These are phyloP conservation scores for Mimosa bimucronata DNA, from an alignment of 306 rosid genomes.

Conservation along the genomic window DNA sequence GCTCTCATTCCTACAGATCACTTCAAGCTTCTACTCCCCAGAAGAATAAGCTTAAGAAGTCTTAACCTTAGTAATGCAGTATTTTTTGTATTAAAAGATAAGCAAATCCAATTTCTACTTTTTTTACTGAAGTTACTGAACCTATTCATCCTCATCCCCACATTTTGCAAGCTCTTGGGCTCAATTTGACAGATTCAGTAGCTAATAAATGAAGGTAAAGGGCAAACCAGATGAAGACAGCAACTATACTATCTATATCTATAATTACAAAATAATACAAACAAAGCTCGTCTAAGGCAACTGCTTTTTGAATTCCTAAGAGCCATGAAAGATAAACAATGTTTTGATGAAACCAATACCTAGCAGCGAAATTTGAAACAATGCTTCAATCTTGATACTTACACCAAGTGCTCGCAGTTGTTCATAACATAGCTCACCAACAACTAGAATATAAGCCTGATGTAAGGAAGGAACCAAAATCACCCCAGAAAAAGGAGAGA, in stretches of 20 bases:
- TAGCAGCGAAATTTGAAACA: neutral
- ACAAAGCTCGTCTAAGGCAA: neutral
- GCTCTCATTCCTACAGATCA: neutral
- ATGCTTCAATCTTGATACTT: neutral
- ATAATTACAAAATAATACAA: neutral
- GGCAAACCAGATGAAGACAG: neutral
- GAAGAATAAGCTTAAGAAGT: neutral
- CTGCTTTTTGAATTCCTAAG: neutral
- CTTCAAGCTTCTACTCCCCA: neutral
- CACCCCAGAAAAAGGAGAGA: neutral
- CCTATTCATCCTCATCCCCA: no score
- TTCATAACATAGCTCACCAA: neutral
- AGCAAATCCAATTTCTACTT: neutral
- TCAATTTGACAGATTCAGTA: neutral
- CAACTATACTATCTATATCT: slow-evolving; percentile 4
- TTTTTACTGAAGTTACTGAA: neutral
- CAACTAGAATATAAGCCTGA: neutral
- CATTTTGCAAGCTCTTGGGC: neutral
- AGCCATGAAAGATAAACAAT: neutral
- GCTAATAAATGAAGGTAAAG: neutral
- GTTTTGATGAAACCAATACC: neutral
- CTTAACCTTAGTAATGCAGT: neutral
- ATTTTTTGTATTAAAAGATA: neutral
- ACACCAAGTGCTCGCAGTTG: neutral
- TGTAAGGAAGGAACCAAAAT: neutral